Conservation (phyloP, 2,329 filamentous ascomycete species). For the Pyrenophora teres region DNA sequence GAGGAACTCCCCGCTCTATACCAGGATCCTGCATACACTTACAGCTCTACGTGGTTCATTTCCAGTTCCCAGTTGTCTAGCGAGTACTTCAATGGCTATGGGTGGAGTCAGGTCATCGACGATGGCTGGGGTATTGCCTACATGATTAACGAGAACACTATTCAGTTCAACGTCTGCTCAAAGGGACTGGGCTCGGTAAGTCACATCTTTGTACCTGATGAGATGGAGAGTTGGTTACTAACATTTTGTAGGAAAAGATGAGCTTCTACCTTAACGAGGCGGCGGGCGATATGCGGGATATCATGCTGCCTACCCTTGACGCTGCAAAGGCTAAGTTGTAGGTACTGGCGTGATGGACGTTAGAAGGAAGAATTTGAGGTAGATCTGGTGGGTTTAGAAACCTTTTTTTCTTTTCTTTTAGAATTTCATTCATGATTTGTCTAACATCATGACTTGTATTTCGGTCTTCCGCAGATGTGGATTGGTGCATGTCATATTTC, state of each 20-base stretch:
- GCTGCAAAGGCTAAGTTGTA: conserved; percentile 87
- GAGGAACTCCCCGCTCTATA: conserved; percentile 83
- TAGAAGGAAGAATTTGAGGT: no score
- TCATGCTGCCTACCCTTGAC: conserved; percentile 80
- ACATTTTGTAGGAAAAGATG: conserved; percentile 69
- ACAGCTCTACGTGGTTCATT: conserved; percentile 87
- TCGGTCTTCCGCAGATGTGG: not conserved
- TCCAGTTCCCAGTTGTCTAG: conserved; percentile 88
- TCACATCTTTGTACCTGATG: not conserved
- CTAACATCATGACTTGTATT: no score
- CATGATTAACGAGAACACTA: conserved; percentile 99
- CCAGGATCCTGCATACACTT: conserved; percentile 81
- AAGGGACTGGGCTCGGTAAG: conserved; percentile 78
- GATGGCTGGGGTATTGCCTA: conserved; percentile 97
- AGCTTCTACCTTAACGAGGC: conserved; percentile 95
- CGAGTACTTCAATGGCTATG: conserved; percentile 99
- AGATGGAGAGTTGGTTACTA: conserved; percentile 12
- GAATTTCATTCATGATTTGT: no score
- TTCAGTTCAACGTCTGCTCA: conserved; percentile 98
- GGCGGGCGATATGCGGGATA: conserved; percentile 83
- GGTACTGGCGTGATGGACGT: not conserved
- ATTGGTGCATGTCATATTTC: not conserved
- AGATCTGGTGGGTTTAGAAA: no score
- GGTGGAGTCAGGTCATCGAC: conserved; percentile 97
- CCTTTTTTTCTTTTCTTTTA: no score